Evolutionary conservation across 345 rosid genomes (phyloP), one percentile per base, ranked within the genome.

Genomic region (Rhodamnia argentea): DNA sequence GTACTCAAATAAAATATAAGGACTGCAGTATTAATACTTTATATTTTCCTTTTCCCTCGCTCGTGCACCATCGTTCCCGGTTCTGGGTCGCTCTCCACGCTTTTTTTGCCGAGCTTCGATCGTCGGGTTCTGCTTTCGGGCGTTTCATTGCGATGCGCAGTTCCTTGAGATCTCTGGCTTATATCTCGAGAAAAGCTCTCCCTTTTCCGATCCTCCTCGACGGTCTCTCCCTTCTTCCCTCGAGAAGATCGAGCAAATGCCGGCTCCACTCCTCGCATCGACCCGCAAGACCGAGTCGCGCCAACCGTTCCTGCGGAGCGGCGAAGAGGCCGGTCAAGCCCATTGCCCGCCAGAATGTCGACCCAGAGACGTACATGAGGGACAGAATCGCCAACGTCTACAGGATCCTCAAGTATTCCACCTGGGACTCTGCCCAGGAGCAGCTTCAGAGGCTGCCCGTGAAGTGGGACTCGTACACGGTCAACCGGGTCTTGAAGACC

Each of bases 381-480:
- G 91, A 93, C 82, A 86, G 83, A 16, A 88, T 96, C 15, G 88
- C 92, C 75, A 89, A 89, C 82, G 88, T 96, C 82, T 94, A 94
- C 87, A 94, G 85, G 74, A 90, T 93, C 94, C 92, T 95, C 84
- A 95, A 93, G 90, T 92, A 89, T 85, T 93, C 96, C 55, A 85
- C 94, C 9, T 95, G 98, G 99, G 98, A 95, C 53, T 87, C 95
- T 18, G 96, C 98, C 55, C 91, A 82, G 81, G 86, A 91, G n/a
- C 95, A 92, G 86, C 92, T 96, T 10, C 58, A 87, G 5, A 32
- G 84, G 53, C 89, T 94, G 74, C 70, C 88, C 22, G 27, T 95
- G 81, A 93, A 87, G 88, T 96, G 99, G 98, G 98, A 96, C 86
- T 95, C 98, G 78, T 94, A 90, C 87, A 92, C 94, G 0, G 95